Conservation (phyloP, 1,139 yeast genomes). For the Saccharomyces pastorianus region DNA sequence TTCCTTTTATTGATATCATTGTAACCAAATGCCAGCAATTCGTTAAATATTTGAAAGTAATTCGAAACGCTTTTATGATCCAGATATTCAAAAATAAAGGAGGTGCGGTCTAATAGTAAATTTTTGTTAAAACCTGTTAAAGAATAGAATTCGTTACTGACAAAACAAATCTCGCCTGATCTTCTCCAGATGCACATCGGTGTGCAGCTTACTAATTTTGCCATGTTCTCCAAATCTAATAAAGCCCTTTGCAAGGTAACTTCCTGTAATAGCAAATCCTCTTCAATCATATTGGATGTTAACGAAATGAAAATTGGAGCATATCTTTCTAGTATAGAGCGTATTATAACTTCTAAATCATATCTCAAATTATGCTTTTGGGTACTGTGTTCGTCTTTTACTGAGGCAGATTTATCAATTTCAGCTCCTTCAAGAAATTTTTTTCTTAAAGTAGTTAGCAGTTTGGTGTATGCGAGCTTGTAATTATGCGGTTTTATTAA, state of each 20-base stretch:
- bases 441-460: slow-evolving; percentile 47
- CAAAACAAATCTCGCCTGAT: slow-evolving; percentile 67
- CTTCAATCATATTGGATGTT: slow-evolving; percentile 57
- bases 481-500: slow-evolving; percentile 52
- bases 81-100: slow-evolving; percentile 75
- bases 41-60: slow-evolving; percentile 70
- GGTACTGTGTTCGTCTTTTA: not conserved
- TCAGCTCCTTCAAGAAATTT: slow-evolving; percentile 34
- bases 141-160: slow-evolving; percentile 58
- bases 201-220: slow-evolving; percentile 44
- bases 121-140: slow-evolving; percentile 44
- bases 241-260: slow-evolving; percentile 61
- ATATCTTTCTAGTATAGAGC: slow-evolving; percentile 54
- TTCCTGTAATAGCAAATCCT: slow-evolving; percentile 59
- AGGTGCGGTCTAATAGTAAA: slow-evolving; percentile 31
- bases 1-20: slow-evolving; percentile 9
- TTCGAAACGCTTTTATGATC: slow-evolving; percentile 79
- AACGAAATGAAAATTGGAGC: slow-evolving; percentile 70
- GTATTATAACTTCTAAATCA: slow-evolving; percentile 49
- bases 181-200: slow-evolving; percentile 75
- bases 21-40: slow-evolving; percentile 74
- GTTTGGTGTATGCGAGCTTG: slow-evolving; percentile 57
- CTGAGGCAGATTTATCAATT: not conserved
- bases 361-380: slow-evolving; percentile 9
- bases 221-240: slow-evolving; percentile 51